A percentile compares a stretch with the other conserved stretches of the same genome.
Conservation (phyloP, 129 eudicot genomes). For the Rutidosis leptorrhynchoides region DNA sequence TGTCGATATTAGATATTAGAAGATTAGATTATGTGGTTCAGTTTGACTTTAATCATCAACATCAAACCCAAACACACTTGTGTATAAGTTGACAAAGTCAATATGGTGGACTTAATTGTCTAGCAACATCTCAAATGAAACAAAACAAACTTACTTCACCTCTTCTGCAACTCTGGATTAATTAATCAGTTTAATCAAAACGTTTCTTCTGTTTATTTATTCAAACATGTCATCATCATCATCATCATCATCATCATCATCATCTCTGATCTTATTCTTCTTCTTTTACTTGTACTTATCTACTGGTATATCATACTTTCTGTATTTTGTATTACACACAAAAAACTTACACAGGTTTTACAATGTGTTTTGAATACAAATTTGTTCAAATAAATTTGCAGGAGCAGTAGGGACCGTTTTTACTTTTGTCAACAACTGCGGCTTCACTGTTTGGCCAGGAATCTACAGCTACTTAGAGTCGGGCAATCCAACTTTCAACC, state of each 20-base stretch:
- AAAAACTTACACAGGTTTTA: no score
- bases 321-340: not conserved
- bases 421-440: constrained; percentile 10
- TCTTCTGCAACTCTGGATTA: not conserved
- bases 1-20: no score
- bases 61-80: no score
- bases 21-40: no score
- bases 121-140: not conserved
- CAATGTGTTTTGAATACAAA: not conserved
- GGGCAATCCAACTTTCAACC: not conserved
- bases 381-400: constrained; percentile 19
- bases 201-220: not conserved
- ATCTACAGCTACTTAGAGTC: not conserved
- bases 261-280: no score
- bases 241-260: no score
- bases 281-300: no score
- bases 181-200: not conserved
- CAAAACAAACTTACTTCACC: not conserved
- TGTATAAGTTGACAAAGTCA: not conserved
- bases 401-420: constrained; percentile 19
- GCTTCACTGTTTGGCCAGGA: constrained; percentile 26
- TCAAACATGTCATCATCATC: not conserved
- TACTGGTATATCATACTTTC: no score
- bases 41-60: no score
- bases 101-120: constrained; percentile 14